phyloP scores from a whole-genome alignment of 1,284 basidiomycete species.

The Sporisorium reilianum region DNA sequence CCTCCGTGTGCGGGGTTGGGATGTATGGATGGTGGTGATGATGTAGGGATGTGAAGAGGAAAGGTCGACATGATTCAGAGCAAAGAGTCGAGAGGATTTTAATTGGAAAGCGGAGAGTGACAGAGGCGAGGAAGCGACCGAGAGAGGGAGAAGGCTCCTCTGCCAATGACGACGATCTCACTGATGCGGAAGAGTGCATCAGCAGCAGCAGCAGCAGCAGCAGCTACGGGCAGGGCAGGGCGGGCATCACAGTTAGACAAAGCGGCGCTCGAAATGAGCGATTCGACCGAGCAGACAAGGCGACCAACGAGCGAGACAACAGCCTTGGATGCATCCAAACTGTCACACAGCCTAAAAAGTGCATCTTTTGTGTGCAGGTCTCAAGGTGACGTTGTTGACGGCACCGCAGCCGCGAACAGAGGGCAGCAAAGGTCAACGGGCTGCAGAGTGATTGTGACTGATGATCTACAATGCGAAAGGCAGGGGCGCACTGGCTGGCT shows the following conservation, averaged over 20 bases:
- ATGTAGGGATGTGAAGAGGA: not conserved
- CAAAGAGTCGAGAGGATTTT: conserved; percentile 14
- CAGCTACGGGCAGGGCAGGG: not conserved
- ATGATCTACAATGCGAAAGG: not conserved
- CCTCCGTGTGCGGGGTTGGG: not conserved
- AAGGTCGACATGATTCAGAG: not conserved
- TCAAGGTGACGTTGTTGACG: conserved; percentile 9
- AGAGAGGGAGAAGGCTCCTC: not conserved
- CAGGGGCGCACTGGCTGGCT: too few species aligned
- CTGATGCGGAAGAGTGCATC: conserved; percentile 4
- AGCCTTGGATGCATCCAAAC: too few species aligned
- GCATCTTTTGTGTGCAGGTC: not conserved
- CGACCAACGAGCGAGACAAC: not conserved
- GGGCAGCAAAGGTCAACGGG: not conserved
- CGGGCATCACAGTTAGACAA: not conserved
- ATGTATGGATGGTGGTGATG: conserved; percentile 7
- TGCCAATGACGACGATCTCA: conserved; percentile 15
- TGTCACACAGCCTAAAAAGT: too few species aligned
- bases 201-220: not conserved
- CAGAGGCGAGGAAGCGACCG: conserved; percentile 2
- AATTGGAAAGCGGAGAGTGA: conserved; percentile 11
- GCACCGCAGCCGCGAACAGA: conserved; percentile 1
- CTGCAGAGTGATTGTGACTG: conserved; percentile 1
- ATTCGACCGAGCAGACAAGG: not conserved
- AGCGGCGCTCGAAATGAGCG: conserved; percentile 19